A percentile compares a stretch with the other conserved stretches of the same genome.
phyloP scores from a whole-genome alignment of 2,329 filamentous ascomycete genomes.

The Pseudocercospora macadamiae region DNA sequence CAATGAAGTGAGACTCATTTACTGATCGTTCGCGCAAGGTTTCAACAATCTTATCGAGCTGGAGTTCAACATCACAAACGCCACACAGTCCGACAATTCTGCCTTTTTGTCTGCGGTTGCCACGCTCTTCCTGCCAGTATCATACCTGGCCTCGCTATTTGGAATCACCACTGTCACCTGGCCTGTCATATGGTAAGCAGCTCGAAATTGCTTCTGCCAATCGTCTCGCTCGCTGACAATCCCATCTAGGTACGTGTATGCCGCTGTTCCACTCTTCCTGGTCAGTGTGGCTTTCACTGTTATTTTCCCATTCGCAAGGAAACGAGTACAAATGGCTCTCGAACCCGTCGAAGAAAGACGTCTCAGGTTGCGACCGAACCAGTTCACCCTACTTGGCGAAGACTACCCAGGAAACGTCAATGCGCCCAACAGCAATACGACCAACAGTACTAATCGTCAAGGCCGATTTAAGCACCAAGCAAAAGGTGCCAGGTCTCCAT shows the following conservation, averaged over 20 bases:
- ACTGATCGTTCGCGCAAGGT: conserved; percentile 19
- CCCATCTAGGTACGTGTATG: conserved; percentile 33
- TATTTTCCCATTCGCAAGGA: conserved; percentile 34
- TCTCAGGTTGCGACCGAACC: conserved; percentile 30
- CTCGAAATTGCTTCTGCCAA: neutral
- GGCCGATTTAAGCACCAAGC: conserved; percentile 20
- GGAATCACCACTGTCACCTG: conserved; percentile 41
- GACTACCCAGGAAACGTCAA: conserved; percentile 38
- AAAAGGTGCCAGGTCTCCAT: neutral
- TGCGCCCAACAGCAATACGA: conserved; percentile 4
- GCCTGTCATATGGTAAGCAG: conserved; percentile 30
- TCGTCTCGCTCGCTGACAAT: neutral
- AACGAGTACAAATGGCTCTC: conserved; percentile 30
- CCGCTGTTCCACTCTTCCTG: conserved; percentile 38
- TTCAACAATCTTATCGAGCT: conserved; percentile 45
- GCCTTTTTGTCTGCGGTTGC: conserved; percentile 40
- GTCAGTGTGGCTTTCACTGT: conserved; percentile 34
- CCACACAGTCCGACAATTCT: conserved; percentile 40
- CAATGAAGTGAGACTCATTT: neutral
- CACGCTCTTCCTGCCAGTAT: conserved; percentile 41
- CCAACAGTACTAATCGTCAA: conserved; percentile 3
- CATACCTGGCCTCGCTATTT: conserved; percentile 40
- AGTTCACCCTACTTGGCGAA: conserved; percentile 40
- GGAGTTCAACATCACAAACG: conserved; percentile 45
- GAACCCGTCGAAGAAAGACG: conserved; percentile 34